Percentiles rank a stretch among this genome's conserved stretches.
Evolutionary conservation across 1,139 yeast genomes (phyloP).

Genomic region (Debaryomyces udenii): DNA sequence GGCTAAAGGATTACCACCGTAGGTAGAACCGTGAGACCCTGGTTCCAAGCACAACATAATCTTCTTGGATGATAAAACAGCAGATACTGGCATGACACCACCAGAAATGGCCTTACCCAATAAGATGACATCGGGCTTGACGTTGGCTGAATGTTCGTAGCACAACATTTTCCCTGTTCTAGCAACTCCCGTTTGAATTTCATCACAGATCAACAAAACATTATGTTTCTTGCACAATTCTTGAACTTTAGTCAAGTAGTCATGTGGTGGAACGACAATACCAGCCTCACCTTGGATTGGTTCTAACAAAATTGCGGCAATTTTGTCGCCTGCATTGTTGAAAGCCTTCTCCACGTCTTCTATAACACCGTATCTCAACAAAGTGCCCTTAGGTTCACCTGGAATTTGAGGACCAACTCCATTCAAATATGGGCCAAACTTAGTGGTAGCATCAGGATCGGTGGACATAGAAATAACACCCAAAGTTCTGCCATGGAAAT

Average conservation of each 20-base stretch:
- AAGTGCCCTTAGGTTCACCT: conserved; percentile 53
- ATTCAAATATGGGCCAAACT: conserved; percentile 87
- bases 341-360: conserved; percentile 88
- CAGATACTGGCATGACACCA: conserved; percentile 91
- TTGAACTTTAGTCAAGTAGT: conserved; percentile 73
- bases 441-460: conserved; percentile 86
- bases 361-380: conserved; percentile 76
- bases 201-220: conserved; percentile 89
- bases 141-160: conserved; percentile 79
- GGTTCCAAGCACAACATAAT: conserved; percentile 91
- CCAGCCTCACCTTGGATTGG: conserved; percentile 99
- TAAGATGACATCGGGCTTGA: conserved; percentile 83
- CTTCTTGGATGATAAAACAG: conserved; percentile 83
- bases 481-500: conserved; percentile 95
- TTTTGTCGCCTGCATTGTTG: conserved; percentile 81
- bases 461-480: conserved; percentile 97
- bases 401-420: conserved; percentile 85
- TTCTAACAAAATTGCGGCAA: conserved; percentile 90
- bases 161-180: conserved; percentile 95
- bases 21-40: conserved; percentile 97
- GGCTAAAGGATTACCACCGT: conserved; percentile 97
- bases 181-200: conserved; percentile 96
- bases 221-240: conserved; percentile 81
- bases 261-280: conserved; percentile 88
- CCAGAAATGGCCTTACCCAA: conserved; percentile 96